Conservation (phyloP, 169 alveolate genomes). For the Haemoproteus tartakovskyi region DNA sequence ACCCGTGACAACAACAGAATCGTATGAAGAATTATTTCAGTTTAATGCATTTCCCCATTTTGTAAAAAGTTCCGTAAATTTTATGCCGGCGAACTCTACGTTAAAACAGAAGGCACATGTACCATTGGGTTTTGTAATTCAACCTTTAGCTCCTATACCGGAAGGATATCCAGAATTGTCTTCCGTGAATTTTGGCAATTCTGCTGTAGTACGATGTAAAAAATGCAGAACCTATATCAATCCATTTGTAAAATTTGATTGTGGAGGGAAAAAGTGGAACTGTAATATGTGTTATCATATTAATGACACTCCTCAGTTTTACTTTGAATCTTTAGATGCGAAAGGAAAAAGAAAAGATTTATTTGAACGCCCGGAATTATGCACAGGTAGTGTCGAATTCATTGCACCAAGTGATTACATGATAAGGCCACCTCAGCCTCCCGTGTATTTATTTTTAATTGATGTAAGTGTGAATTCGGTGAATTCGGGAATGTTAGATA, state of each 20-base stretch:
- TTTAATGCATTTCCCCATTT: slow-evolving; percentile 65
- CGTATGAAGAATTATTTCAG: slow-evolving; percentile 60
- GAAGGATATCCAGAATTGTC: slow-evolving; percentile 86
- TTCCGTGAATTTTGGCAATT: slow-evolving; percentile 83
- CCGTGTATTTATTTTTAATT: slow-evolving; percentile 87
- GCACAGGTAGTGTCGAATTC: slow-evolving; percentile 92
- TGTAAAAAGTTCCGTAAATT: slow-evolving; percentile 62
- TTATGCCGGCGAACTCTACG: slow-evolving; percentile 75
- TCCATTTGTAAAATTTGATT: slow-evolving; percentile 93
- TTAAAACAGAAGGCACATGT: slow-evolving; percentile 80
- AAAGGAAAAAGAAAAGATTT: slow-evolving; percentile 85
- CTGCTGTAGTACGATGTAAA: slow-evolving; percentile 88
- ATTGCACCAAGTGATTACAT: slow-evolving; percentile 95
- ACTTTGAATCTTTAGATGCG: slow-evolving; percentile 76
- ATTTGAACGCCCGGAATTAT: slow-evolving; percentile 88
- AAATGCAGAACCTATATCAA: slow-evolving; percentile 93
- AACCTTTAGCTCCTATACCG: slow-evolving; percentile 84
- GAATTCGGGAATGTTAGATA: slow-evolving; percentile 87
- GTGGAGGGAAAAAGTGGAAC: slow-evolving; percentile 93
- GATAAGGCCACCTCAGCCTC: slow-evolving; percentile 96
- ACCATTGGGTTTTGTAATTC: slow-evolving; percentile 79
- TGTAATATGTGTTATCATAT: slow-evolving; percentile 95
- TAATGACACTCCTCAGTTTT: slow-evolving; percentile 89
- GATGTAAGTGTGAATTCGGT: slow-evolving; percentile 91
- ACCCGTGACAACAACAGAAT: slow-evolving; percentile 31